phyloP scores from a whole-genome alignment of 164 flowering plant genomes.

The Euptelea pleiosperma region DNA sequence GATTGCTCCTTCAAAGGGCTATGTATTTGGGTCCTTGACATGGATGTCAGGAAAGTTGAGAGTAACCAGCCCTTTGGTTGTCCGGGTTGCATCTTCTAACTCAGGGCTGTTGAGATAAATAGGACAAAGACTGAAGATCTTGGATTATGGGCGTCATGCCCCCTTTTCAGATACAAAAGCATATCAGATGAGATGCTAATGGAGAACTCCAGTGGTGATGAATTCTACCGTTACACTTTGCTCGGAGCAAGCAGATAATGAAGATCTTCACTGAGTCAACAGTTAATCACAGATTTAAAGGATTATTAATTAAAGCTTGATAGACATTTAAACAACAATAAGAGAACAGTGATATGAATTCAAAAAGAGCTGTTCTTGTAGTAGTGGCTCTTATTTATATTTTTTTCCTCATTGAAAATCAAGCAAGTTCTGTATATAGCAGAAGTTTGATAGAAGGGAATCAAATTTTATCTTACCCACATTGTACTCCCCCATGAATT shows the following conservation, averaged over 20 bases:
- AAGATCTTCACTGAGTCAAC: not conserved
- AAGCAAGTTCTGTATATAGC: too few species aligned
- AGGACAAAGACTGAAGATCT: too few species aligned
- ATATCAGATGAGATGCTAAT: not conserved
- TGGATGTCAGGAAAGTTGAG: conserved; percentile 46
- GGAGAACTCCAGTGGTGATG: not conserved
- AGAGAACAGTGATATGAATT: not conserved
- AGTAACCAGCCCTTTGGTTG: conserved; percentile 60
- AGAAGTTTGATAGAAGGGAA: too few species aligned
- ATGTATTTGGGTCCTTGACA: conserved; percentile 54
- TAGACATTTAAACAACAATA: not conserved
- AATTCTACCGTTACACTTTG: not conserved
- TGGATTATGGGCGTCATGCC: too few species aligned
- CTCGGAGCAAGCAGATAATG: not conserved
- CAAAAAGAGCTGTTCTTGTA: not conserved
- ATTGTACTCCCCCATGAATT: too few species aligned
- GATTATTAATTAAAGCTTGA: not conserved
- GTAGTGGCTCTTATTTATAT: too few species aligned
- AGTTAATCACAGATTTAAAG: too few species aligned
- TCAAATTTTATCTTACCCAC: too few species aligned
- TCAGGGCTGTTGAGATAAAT: not conserved
- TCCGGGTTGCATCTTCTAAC: conserved; percentile 31
- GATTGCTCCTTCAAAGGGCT: conserved; percentile 43
- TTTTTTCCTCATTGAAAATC: too few species aligned
- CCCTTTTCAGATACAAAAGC: not conserved